Evolutionary conservation across 1,284 basidiomycete species (phyloP), one percentile per base, ranked within the genome.

Genomic region (Pseudozyma flocculosa): DNA sequence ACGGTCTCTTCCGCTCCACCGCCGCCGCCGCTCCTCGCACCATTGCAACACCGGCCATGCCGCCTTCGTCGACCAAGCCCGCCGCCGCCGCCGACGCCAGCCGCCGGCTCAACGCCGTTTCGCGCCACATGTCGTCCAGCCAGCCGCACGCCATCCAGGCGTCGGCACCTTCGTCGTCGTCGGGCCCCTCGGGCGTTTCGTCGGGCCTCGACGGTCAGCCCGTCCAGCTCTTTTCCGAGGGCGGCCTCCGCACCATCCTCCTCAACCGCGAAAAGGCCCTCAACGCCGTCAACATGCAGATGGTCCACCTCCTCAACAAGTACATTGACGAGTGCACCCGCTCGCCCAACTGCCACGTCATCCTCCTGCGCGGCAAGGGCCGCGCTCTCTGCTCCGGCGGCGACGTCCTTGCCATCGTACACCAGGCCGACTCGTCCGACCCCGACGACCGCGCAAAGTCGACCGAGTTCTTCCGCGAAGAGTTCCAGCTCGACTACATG

Each of bases 331-430:
- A 89, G 59, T 54, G 82, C 64, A 32, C 47, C 11, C 45, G 17
- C 2, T 66, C 68, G 14, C 40, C 60, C 29, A 57, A 61, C 22
- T 65, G 61, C 39, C 59, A 71, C 24, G 57, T 69, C 44, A 63
- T 77, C 45, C 45, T 75, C 1, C 62, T 77, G 19, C 68, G 74
- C 23, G 72, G 91, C 19, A 81, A 82, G 24, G 90, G 89, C 13
- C 83, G 87, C 54, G 90, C 88, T 13, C 96, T 97, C 75, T 98
- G 93, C 77, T 88, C 91, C 5, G 95, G 94, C 21, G 94, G 94
- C 49, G 95, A 99, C 78, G 89, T 99, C 49, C 85, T 85, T 61
- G 81, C 75, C 73, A 86, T 82, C 23, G 66, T 66, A 40, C 59
- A 61, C 15, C 61, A 53, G 2, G 68, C 63, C 48, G 47, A 61